phyloP scores from a whole-genome alignment of 345 rosid genomes.

The Populus tremula region DNA sequence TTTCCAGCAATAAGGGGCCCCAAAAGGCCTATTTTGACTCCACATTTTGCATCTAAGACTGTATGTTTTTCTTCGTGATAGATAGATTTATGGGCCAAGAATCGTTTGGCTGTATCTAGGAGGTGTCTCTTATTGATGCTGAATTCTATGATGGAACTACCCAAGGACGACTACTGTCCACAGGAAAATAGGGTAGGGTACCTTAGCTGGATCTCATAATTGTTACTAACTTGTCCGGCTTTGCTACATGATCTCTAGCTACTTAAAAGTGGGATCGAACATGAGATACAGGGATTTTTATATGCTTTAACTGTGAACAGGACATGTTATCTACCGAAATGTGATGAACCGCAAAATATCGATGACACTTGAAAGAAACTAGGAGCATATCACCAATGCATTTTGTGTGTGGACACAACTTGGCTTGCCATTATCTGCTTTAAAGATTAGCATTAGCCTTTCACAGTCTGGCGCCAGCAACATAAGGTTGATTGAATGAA shows the following conservation, averaged over 20 bases:
- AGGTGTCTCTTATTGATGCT: slow-evolving; percentile 22
- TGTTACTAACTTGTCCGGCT: slow-evolving; percentile 3
- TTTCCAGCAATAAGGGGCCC: slow-evolving; percentile 24
- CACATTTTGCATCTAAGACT: slow-evolving; percentile 13
- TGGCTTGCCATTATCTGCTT: background rate
- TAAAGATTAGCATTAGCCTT: background rate
- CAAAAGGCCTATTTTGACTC: slow-evolving; percentile 21
- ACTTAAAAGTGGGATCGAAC: background rate
- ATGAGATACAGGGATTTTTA: background rate
- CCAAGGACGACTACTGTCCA: slow-evolving; percentile 21
- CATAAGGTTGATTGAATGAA: background rate
- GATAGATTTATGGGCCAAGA: slow-evolving; percentile 36
- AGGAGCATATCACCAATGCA: background rate
- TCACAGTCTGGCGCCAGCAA: background rate
- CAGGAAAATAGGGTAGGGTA: slow-evolving; percentile 10
- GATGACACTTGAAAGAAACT: background rate
- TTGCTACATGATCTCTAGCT: slow-evolving; percentile 9
- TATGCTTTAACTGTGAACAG: background rate
- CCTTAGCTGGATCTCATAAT: slow-evolving; percentile 44
- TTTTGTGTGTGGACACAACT: background rate
- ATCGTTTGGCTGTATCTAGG: slow-evolving; percentile 18
- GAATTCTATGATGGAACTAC: slow-evolving; percentile 26
- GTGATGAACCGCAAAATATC: background rate
- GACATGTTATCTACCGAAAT: background rate
- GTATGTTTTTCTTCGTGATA: slow-evolving; percentile 13